Evolutionary conservation across 2,329 filamentous ascomycete species (phyloP), one percentile per base, ranked within the genome.

Genomic region (Xylariales sp.): DNA sequence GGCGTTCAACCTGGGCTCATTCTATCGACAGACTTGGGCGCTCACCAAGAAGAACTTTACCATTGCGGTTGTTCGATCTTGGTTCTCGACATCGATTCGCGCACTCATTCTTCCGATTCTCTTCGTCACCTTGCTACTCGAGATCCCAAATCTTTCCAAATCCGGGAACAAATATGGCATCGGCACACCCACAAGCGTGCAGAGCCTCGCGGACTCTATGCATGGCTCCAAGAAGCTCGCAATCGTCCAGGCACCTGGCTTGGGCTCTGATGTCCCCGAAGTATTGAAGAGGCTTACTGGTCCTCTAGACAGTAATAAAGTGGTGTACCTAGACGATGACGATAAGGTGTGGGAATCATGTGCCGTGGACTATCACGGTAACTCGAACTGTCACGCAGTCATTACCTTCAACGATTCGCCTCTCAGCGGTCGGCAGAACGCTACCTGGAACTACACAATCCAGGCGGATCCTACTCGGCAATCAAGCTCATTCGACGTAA

Each of bases 351-450:
- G 51, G 6, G n/a, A 34, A 2, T 49, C 37, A 5, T 56, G 55
- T 18, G 48, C 48, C 8, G 53, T 55, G 18, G 53, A 56, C 32
- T 55, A 48, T 37, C 65, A 75, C 16, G 86, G 85, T 7, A 80
- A 84, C 2, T 85, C 83, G 2, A 69, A 68, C 4, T 93, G 87
- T 62, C 87, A 81, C 56, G 86, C 79, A 6, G 87, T 84, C 3
- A 78, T 83, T 3, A 73, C 82, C 6, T 90, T 94, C 58, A 69
- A 80, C 42, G 80, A 80, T 2, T 87, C 84, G 2, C 83, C 84
- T 0, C 69, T 63, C 0, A 78, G 86, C 57, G 81, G 81, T 19
- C 28, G 37, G 0, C 51, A 32, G 12, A 49, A 51, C 3, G 54
- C 51, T 5, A 44, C 50, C 9, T 89, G 86, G 86, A 88, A 88